Conservation (phyloP, 352 stramenopile genomes). For the Vaucheria bursata region DNA sequence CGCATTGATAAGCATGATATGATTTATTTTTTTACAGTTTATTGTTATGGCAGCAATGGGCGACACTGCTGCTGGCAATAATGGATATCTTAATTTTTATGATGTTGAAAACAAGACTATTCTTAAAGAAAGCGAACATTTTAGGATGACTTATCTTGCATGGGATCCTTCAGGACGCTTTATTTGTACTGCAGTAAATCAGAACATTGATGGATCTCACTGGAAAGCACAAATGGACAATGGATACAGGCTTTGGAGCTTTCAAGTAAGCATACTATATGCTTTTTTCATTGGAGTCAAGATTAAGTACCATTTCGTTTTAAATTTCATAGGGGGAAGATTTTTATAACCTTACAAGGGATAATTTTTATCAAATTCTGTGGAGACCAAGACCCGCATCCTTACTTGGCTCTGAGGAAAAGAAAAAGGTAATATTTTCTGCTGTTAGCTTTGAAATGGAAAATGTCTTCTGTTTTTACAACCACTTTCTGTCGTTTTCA, state of each 20-base stretch:
- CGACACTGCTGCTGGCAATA: neutral
- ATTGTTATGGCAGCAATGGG: constrained; percentile 73
- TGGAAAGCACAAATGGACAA: constrained; percentile 87
- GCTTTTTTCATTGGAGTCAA: neutral
- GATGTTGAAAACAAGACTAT: constrained; percentile 87
- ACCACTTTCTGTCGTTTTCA: too few species aligned
- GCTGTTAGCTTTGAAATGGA: too few species aligned
- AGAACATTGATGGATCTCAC: constrained; percentile 54
- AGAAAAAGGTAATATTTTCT: constrained; percentile 79
- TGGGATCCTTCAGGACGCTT: constrained; percentile 94
- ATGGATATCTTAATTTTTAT: constrained; percentile 67
- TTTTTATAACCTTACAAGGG: constrained; percentile 66
- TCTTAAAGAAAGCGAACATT: constrained; percentile 91
- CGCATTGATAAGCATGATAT: too few species aligned
- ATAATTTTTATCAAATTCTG: constrained; percentile 88
- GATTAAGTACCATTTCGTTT: constrained; percentile 53
- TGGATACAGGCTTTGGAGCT: constrained; percentile 83
- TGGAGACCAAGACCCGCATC: constrained; percentile 83
- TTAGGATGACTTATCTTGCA: constrained; percentile 90
- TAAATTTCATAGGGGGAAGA: constrained; percentile 50
- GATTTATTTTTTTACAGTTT: too few species aligned
- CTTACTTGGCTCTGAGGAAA: constrained; percentile 80
- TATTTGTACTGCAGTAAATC: constrained; percentile 84
- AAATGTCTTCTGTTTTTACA: too few species aligned
- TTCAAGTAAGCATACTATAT: constrained; percentile 62